Evolutionary conservation across 768 basidiomycete species (phyloP).

Genomic region (Pulveroboletus sp.): DNA sequence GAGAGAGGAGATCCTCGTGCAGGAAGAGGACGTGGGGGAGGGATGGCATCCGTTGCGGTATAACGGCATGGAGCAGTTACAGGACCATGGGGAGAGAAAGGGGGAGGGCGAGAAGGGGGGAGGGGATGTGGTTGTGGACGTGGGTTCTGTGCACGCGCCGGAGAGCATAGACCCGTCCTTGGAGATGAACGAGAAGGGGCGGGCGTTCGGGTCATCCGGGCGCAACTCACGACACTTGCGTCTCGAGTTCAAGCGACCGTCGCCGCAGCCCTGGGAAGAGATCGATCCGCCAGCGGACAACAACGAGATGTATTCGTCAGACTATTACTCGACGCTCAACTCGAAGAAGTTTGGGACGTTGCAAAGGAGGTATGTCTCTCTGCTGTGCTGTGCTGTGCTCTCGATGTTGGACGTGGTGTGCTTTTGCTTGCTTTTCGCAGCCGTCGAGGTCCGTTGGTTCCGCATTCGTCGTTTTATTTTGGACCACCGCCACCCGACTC

Average conservation of each 20-base stretch:
- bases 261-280: conserved; percentile 67
- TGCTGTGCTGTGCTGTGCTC: not conserved
- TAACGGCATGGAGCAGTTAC: conserved; percentile 7
- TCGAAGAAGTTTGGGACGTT: conserved; percentile 42
- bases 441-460: conserved; percentile 47
- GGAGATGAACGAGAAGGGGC: conserved; percentile 28
- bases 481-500: conserved; percentile 73
- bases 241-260: conserved; percentile 45
- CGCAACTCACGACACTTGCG: conserved; percentile 42
- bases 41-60: conserved; percentile 26
- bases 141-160: conserved; percentile 6
- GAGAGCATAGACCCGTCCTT: conserved; percentile 10
- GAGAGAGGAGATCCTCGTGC: conserved; percentile 20
- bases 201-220: conserved; percentile 13
- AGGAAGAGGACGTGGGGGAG: conserved; percentile 24
- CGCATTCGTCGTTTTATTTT: conserved; percentile 80
- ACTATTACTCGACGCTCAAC: conserved; percentile 41
- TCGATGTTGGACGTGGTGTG: not conserved
- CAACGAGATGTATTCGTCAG: conserved; percentile 24
- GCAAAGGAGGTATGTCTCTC: conserved; percentile 40
- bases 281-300: conserved; percentile 45
- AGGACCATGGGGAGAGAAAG: conserved; percentile 4
- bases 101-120: conserved; percentile 3
- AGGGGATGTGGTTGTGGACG: not conserved
- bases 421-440: conserved; percentile 25